phyloP scores from a whole-genome alignment of 805 yeast species.

The Cyberlindnera nakhonratchasimensis region DNA sequence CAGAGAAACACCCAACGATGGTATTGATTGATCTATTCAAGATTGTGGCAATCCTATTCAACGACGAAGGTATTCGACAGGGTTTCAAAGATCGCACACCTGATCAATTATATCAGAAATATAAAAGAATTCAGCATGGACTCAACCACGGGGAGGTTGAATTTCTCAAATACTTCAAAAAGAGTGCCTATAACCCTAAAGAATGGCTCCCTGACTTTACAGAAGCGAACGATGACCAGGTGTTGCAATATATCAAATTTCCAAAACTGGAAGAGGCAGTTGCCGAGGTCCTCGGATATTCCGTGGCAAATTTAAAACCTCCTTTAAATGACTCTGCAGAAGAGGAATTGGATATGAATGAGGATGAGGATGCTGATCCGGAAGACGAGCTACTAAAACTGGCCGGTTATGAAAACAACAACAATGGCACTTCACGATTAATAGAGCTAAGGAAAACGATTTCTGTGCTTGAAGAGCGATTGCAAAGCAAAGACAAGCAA shows the following conservation, averaged over 20 bases:
- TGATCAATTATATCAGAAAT: conserved; percentile 29
- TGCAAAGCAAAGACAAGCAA: conserved; percentile 3
- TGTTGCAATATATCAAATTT: conserved; percentile 17
- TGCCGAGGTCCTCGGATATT: conserved; percentile 13
- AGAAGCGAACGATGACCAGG: conserved; percentile 7
- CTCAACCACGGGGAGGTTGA: conserved; percentile 26
- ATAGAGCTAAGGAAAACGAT: conserved; percentile 2
- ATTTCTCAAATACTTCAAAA: conserved; percentile 20
- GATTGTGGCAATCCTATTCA: conserved; percentile 22
- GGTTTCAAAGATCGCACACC: conserved; percentile 27
- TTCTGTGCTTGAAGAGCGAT: conserved; percentile 10
- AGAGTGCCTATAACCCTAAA: conserved; percentile 18
- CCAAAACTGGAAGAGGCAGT: conserved; percentile 19
- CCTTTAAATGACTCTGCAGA: conserved; percentile 9
- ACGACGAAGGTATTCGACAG: conserved; percentile 20
- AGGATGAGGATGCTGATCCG: conserved; percentile 4
- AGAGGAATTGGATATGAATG: conserved; percentile 5
- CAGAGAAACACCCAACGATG: conserved; percentile 21
- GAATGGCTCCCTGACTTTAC: conserved; percentile 27
- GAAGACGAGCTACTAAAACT: conserved; percentile 22
- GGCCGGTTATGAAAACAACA: conserved; percentile 19
- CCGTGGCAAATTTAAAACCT: conserved; percentile 8
- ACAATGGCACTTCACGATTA: not conserved
- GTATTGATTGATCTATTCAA: conserved; percentile 25
- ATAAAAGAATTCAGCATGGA: conserved; percentile 27